Percentiles rank a stretch among this genome's conserved stretches.
Evolutionary conservation across 1,139 yeast genomes (phyloP).

Genomic region (Suhomyces panamericanus): DNA sequence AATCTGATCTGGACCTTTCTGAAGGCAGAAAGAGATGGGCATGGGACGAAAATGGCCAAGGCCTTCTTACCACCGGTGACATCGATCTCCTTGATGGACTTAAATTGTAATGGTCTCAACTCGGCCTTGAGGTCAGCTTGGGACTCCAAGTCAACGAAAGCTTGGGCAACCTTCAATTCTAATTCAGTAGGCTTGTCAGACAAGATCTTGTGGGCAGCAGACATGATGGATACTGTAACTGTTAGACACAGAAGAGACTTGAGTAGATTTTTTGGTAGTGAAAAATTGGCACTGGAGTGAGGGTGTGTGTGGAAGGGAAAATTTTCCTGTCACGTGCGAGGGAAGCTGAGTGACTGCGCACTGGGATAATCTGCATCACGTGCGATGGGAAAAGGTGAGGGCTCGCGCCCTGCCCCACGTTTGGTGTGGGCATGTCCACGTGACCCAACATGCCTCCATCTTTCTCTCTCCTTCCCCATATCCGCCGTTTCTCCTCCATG

Average conservation of each 20-base stretch:
- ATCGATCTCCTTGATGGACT: slow-evolving; percentile 96
- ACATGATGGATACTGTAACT: slow-evolving; percentile 53
- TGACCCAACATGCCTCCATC: neutral
- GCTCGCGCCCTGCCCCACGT: neutral
- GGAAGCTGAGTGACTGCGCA: neutral
- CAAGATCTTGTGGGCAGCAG: slow-evolving; percentile 94
- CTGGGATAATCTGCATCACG: too few relatives aligned
- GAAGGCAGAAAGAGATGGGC: slow-evolving; percentile 89
- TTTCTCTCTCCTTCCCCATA: neutral
- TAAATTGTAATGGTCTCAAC: slow-evolving; percentile 97
- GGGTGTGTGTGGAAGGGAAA: slow-evolving; percentile 14
- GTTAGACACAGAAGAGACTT: slow-evolving; percentile 11
- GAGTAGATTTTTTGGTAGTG: slow-evolving; percentile 6
- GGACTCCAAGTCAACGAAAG: slow-evolving; percentile 94
- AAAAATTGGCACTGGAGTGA: slow-evolving; percentile 6
- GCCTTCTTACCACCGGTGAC: slow-evolving; percentile 99
- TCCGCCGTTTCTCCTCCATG: slow-evolving; percentile 7
- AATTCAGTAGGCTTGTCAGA: slow-evolving; percentile 93
- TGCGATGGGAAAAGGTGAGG: too few relatives aligned
- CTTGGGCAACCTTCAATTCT: slow-evolving; percentile 99
- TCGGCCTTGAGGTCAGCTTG: slow-evolving; percentile 97
- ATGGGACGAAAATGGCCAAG: slow-evolving; percentile 96
- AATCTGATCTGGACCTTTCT: slow-evolving; percentile 97
- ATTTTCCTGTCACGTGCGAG: slow-evolving; percentile 8
- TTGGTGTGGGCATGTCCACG: neutral